Conservation (phyloP, 2,329 filamentous ascomycete species). For the Ilyonectria sp. region DNA sequence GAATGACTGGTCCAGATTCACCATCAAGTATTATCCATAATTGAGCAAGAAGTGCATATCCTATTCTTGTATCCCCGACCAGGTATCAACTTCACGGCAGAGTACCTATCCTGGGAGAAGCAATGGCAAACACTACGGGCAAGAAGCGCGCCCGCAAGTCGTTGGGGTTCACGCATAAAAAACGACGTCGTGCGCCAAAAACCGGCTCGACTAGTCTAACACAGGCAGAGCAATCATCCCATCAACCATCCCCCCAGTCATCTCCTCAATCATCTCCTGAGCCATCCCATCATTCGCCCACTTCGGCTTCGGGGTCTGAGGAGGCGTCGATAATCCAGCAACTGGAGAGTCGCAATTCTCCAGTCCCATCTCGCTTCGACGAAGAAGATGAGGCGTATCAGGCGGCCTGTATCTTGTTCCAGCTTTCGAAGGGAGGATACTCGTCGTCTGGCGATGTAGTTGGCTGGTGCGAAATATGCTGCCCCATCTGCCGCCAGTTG, state of each 20-base stretch:
- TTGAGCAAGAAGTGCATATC: neutral
- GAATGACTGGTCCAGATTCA: neutral
- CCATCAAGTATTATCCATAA: neutral
- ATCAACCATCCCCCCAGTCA: no score
- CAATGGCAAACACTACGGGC: neutral
- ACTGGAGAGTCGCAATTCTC: neutral
- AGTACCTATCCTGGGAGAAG: neutral
- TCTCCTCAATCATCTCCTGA: no score
- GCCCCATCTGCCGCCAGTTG: slow-evolving; percentile 1
- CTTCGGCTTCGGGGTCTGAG: neutral
- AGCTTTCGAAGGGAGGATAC: neutral
- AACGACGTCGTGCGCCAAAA: neutral
- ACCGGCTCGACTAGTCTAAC: neutral
- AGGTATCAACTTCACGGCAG: neutral
- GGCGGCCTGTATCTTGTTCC: slow-evolving; percentile 1
- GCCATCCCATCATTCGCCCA: no score
- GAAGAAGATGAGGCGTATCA: neutral
- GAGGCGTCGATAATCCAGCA: neutral
- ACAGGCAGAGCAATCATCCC: neutral
- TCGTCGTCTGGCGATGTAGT: neutral
- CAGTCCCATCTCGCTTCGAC: neutral
- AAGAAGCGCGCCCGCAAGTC: neutral
- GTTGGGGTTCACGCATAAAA: slow-evolving; percentile 10
- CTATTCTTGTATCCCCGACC: neutral
- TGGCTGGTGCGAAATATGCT: neutral